Conservation (phyloP, 192 early-diverging fungal species). For the Umbelopsis ramanniana region DNA sequence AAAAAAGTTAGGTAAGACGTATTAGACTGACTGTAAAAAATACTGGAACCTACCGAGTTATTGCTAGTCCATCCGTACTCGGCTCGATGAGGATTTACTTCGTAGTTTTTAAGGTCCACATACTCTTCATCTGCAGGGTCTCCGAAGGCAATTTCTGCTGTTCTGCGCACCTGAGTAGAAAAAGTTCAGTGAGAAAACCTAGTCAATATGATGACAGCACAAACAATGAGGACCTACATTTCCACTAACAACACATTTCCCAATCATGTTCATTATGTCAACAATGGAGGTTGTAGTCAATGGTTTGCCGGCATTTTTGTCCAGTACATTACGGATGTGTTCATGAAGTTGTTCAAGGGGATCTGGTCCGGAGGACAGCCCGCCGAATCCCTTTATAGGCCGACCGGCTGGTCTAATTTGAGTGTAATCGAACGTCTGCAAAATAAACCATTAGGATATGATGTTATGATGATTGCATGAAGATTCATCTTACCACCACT, state of each 20-base stretch:
- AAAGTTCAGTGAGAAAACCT: background rate
- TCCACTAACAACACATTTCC: constrained; percentile 54
- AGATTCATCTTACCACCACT: constrained; percentile 1
- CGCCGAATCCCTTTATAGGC: constrained; percentile 54
- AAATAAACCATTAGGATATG: background rate
- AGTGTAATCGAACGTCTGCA: constrained; percentile 41
- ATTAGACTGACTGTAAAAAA: background rate
- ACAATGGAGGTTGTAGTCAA: constrained; percentile 45
- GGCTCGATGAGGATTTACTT: constrained; percentile 47
- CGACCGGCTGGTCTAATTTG: constrained; percentile 34
- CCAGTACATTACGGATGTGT: constrained; percentile 33
- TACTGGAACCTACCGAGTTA: constrained; percentile 41
- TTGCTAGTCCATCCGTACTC: constrained; percentile 55
- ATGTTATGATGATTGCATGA: background rate
- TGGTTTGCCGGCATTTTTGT: constrained; percentile 23
- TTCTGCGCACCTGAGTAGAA: constrained; percentile 37
- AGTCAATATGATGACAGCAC: background rate
- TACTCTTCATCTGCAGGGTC: constrained; percentile 46
- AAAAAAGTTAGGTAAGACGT: background rate
- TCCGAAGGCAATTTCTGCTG: constrained; percentile 58
- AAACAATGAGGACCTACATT: constrained; percentile 34
- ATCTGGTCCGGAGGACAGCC: constrained; percentile 44
- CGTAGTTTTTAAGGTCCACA: constrained; percentile 55
- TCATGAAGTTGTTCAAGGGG: constrained; percentile 46
- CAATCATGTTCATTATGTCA: constrained; percentile 57